Evolutionary conservation across 495 filamentous ascomycete genomes (phyloP).

Genomic region (Podospora fimiseda): DNA sequence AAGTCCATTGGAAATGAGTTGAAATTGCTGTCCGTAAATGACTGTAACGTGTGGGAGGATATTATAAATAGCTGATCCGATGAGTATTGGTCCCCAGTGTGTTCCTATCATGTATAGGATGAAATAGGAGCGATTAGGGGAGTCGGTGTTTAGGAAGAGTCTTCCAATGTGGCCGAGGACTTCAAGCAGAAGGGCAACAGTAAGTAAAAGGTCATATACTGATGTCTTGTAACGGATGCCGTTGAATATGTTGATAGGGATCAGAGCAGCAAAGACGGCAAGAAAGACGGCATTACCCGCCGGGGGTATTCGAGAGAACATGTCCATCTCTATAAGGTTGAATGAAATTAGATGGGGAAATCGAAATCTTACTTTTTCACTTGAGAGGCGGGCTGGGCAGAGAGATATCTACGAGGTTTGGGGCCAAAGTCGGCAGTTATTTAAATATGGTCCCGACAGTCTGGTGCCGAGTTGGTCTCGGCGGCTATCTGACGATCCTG

Average conservation of each 20-base stretch:
- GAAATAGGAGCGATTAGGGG: constrained; percentile 22
- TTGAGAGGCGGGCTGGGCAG: too few species aligned
- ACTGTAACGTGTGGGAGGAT: constrained; percentile 33
- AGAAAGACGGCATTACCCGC: constrained; percentile 33
- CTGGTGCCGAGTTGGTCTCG: constrained; percentile 1
- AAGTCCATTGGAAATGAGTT: constrained; percentile 22
- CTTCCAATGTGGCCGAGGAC: constrained; percentile 36
- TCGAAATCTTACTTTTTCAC: too few species aligned
- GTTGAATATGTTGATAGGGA: constrained; percentile 29
- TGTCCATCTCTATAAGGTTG: background rate
- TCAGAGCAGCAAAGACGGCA: constrained; percentile 32
- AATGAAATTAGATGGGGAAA: too few species aligned
- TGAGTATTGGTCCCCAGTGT: constrained; percentile 31
- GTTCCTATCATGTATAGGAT: constrained; percentile 36
- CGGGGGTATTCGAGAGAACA: constrained; percentile 17
- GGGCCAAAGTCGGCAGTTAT: constrained; percentile 2
- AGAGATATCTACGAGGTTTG: too few species aligned
- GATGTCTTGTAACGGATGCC: constrained; percentile 33
- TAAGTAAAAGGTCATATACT: constrained; percentile 26
- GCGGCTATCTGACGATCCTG: constrained; percentile 11
- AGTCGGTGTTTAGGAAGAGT: constrained; percentile 27
- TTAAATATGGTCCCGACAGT: constrained; percentile 10
- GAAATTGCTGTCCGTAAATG: constrained; percentile 34
- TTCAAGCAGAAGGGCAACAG: constrained; percentile 32
- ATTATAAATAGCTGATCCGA: constrained; percentile 30